Base-by-base conservation (phyloP, 805 yeast species). In the Sugiyamaella floridensis region DNA sequence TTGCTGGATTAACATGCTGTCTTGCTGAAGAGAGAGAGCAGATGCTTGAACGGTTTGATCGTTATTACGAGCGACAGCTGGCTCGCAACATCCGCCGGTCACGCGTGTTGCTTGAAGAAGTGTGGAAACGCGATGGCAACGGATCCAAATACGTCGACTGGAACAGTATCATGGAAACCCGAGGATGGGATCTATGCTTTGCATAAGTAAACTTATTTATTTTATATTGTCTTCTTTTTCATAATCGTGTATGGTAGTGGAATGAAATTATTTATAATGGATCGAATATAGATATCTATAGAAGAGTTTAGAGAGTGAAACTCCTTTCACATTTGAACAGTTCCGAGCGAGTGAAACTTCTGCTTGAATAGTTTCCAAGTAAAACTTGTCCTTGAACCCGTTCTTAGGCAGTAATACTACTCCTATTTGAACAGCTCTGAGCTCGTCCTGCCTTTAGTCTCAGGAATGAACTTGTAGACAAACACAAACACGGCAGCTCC, bases 171-270 rank as follows among this genome's bases (percentile, higher is more conserved):
- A 80, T 86, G 41, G 79, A 80, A 55, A 75, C 75, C 11, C 68
- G 84, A 48, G 87, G 86, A 2, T 86, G 93, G 92, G 87, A 86
- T 63, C 70, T 87, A 46, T 83, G 85, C 66, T 86, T 86, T 72
- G 93, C 90, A 12, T 80, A 63, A 42, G 12, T 34, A 14, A 22
- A 43, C 16, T 26, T 14, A 43, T 18, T 32, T 32, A 32, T 32
- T 32, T 11, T 11, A 11, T 32, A 32, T 32, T 32, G 37, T 32
- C 37, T 10, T 32, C 37, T 10, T 10, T 32, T 32, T 11, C 37
- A 22, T 22, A 22, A 3, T 22, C 26, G 26, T 22, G 3, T 22
- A 22, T 22, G 6, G 26, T 22, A 22, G 26, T 32, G 37, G 37
- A 32, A 32, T 32, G 37, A 32, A 22, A 11, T 32, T 32, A 32